Evolutionary conservation across 192 early-diverging fungal species (phyloP).

Genomic region (Phycomyces blakesleeanus): DNA sequence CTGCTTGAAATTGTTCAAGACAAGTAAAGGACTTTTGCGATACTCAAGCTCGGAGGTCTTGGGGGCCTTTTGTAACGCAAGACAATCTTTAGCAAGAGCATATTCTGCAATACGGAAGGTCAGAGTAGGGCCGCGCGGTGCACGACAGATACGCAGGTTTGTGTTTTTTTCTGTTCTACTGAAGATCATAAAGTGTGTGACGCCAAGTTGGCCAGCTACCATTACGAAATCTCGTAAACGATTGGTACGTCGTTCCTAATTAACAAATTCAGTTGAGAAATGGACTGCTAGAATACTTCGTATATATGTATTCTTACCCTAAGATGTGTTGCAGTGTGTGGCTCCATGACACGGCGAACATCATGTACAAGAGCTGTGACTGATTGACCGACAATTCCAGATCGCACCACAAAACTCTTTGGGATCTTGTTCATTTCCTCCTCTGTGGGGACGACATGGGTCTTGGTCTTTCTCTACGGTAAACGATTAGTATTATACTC

Average conservation of each 20-base stretch:
- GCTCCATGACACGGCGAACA: constrained; percentile 87
- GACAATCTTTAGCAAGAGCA: constrained; percentile 78
- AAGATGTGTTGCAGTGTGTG: constrained; percentile 87
- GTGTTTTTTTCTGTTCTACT: constrained; percentile 76
- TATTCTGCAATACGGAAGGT: constrained; percentile 82
- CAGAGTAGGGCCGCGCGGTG: constrained; percentile 92
- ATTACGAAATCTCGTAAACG: constrained; percentile 89
- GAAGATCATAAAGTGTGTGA: constrained; percentile 88
- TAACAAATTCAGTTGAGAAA: neutral
- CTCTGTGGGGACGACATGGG: constrained; percentile 37
- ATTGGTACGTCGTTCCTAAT: constrained; percentile 83
- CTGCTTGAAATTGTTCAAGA: constrained; percentile 75
- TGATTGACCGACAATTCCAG: constrained; percentile 76
- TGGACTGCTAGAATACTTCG: no score
- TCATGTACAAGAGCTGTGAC: constrained; percentile 78
- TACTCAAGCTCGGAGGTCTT: constrained; percentile 76
- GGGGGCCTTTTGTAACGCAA: constrained; percentile 72
- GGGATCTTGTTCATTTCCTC: constrained; percentile 59
- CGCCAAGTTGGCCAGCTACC: constrained; percentile 78
- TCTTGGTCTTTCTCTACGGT: constrained; percentile 39
- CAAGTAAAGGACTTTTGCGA: constrained; percentile 74
- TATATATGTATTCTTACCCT: constrained; percentile 43
- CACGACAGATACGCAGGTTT: constrained; percentile 81
- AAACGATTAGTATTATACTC: neutral
- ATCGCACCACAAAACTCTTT: constrained; percentile 88